Conservation (phyloP, 2,329 filamentous ascomycete species). For the Trichophyton rubrum region DNA sequence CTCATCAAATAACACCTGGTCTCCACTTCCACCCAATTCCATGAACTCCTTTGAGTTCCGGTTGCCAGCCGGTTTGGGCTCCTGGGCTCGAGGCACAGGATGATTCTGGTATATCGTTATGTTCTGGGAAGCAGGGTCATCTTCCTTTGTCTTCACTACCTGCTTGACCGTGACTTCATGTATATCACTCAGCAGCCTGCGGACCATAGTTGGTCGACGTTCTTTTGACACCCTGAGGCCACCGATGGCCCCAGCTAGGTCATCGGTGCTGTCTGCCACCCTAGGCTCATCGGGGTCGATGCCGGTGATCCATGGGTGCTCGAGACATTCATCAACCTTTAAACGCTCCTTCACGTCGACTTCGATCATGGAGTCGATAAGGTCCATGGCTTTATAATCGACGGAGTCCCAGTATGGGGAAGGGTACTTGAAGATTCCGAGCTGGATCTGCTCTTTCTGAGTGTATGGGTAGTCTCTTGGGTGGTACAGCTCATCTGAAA, state of each 20-base stretch:
- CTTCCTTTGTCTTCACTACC: background rate
- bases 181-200: slow-evolving; percentile 70
- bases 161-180: slow-evolving; percentile 58
- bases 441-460: slow-evolving; percentile 78
- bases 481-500: slow-evolving; percentile 82
- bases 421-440: slow-evolving; percentile 82
- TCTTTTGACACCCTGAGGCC: slow-evolving; percentile 65
- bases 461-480: slow-evolving; percentile 65
- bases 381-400: slow-evolving; percentile 72
- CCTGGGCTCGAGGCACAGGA: slow-evolving; percentile 22
- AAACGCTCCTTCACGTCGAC: slow-evolving; percentile 74
- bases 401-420: slow-evolving; percentile 92
- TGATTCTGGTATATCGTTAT: background rate
- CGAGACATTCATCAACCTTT: slow-evolving; percentile 78
- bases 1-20: slow-evolving; percentile 57
- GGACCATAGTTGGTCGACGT: slow-evolving; percentile 65
- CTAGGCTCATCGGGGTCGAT: slow-evolving; percentile 43
- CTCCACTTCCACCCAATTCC: slow-evolving; percentile 72
- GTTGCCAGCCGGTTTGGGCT: slow-evolving; percentile 54
- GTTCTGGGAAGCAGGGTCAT: background rate
- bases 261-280: slow-evolving; percentile 77
- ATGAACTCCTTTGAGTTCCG: slow-evolving; percentile 66
- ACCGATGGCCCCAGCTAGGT: slow-evolving; percentile 74
- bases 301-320: slow-evolving; percentile 78
- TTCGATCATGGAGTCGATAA: slow-evolving; percentile 90